Percentiles rank a stretch among this genome's conserved stretches.
Conservation (phyloP, 176 grass and related monocot genomes). For the Cenchrus purpureus region DNA sequence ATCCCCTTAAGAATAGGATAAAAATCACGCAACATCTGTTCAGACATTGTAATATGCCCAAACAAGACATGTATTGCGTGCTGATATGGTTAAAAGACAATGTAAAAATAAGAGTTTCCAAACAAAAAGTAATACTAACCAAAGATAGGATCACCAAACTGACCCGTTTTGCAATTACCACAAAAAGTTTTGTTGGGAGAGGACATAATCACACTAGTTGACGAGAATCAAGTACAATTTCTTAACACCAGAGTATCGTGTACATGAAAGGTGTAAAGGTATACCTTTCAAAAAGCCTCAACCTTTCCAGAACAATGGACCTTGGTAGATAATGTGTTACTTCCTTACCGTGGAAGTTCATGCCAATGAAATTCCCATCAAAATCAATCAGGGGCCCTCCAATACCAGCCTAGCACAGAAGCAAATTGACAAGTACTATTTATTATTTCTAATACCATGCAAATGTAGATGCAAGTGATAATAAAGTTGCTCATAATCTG, state of each 20-base stretch:
- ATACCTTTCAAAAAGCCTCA: neutral
- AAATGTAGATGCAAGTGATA: neutral
- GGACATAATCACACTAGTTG: neutral
- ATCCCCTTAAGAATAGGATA: neutral
- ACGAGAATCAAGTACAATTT: neutral
- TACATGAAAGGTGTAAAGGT: neutral
- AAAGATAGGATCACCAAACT: neutral
- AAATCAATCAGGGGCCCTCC: slow-evolving; percentile 15
- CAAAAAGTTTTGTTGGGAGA: neutral
- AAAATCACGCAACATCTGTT: neutral
- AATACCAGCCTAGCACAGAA: slow-evolving; percentile 8
- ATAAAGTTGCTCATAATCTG: neutral
- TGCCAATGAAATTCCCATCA: slow-evolving; percentile 9
- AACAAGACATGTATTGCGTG: too few relatives aligned
- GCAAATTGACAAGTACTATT: neutral
- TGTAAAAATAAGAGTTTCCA: too few relatives aligned
- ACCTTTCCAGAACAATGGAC: neutral
- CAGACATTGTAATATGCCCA: neutral
- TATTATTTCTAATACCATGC: neutral
- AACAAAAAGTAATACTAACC: neutral
- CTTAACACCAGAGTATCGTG: neutral
- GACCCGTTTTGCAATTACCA: neutral
- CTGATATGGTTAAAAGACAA: too few relatives aligned
- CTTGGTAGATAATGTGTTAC: slow-evolving; percentile 4
- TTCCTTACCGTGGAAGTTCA: neutral